A percentile compares a stretch with the other conserved stretches of the same genome.
phyloP scores from a whole-genome alignment of 176 grass and related monocot genomes.

The maize (Zea mays) region Zm-B73-REFERENCE-NAM-5.0 NC_050101.1:61456501-61457000 shows the following conservation, averaged over 20 bases:
- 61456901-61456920: conserved; percentile 15
- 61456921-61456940: conserved; percentile 1
- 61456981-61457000: background rate
- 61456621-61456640: too few species aligned
- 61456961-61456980: conserved; percentile 15
- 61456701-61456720: too few species aligned
- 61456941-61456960: background rate
- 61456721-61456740: background rate
- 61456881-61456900: conserved; percentile 9
- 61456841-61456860: background rate
- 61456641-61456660: too few species aligned
- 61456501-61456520: too few species aligned
- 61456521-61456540: too few species aligned
- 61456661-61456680: too few species aligned
- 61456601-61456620: too few species aligned
- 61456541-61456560: too few species aligned
- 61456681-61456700: too few species aligned
- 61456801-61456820: background rate
- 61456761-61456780: conserved; percentile 11
- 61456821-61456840: conserved; percentile 8
- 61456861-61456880: conserved; percentile 11
- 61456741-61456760: background rate
- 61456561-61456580: too few species aligned
- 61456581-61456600: too few species aligned
- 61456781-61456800: background rate